A percentile compares a stretch with the other conserved stretches of the same genome.
These are phyloP conservation scores for Gnomoniopsis sp. DNA, from an alignment of 2,329 filamentous ascomycete species.

Conservation along the genomic window DNA sequence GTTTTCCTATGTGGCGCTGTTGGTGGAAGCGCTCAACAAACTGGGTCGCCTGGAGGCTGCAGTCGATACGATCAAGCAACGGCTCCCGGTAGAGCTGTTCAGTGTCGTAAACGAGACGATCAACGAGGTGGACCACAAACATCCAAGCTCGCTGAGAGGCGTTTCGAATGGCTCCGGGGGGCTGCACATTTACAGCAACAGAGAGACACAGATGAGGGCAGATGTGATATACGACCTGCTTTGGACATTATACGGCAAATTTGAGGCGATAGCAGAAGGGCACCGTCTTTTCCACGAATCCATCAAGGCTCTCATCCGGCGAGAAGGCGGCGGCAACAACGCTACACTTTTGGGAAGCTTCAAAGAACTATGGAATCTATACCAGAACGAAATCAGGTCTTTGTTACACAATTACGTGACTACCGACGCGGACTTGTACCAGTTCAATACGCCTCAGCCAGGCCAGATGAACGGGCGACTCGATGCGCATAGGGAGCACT, in stretches of 20 bases:
- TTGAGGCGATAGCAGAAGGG: conserved; percentile 93
- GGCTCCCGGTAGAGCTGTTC: conserved; percentile 90
- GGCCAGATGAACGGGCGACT: conserved; percentile 42
- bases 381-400: conserved; percentile 95
- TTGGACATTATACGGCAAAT: conserved; percentile 91
- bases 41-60: conserved; percentile 82
- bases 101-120: conserved; percentile 92
- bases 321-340: conserved; percentile 68
- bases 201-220: conserved; percentile 72
- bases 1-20: conserved; percentile 84
- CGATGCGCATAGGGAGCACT: conserved; percentile 53
- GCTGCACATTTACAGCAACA: conserved; percentile 60
- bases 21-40: conserved; percentile 87
- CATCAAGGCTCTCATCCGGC: conserved; percentile 77
- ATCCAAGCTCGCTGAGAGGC: conserved; percentile 75
- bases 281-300: conserved; percentile 93
- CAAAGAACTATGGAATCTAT: conserved; percentile 95
- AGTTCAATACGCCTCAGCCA: conserved; percentile 52
- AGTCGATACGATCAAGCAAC: conserved; percentile 86
- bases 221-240: conserved; percentile 89
- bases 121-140: conserved; percentile 85
- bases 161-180: conserved; percentile 51
- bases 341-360: conserved; percentile 77
- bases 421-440: conserved; percentile 76
- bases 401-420: conserved; percentile 94